Conservation (phyloP, 2,329 filamentous ascomycete species). For the Periconia sp. region DNA sequence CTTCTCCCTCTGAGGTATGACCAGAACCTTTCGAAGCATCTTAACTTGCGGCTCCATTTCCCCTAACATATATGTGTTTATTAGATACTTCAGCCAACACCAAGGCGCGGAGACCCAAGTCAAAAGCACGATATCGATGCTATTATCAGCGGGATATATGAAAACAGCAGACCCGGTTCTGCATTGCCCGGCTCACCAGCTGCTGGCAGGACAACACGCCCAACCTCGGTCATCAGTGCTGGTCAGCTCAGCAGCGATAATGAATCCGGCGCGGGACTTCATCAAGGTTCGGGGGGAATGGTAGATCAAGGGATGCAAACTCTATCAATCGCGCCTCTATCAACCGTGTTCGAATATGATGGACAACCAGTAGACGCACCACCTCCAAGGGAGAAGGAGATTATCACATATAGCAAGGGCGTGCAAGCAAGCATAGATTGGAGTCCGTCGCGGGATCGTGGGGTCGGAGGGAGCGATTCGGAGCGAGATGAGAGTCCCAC, state of each 20-base stretch:
- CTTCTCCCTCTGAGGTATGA: conserved; percentile 69
- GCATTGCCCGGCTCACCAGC: conserved; percentile 58
- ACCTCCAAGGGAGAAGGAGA: conserved; percentile 61
- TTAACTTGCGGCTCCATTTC: not conserved
- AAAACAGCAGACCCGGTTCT: conserved; percentile 72
- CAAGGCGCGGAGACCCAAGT: conserved; percentile 61
- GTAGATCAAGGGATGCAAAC: conserved; percentile 60
- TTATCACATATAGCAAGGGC: conserved; percentile 95
- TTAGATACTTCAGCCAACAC: conserved; percentile 69
- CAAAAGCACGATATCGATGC: conserved; percentile 78
- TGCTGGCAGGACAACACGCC: conserved; percentile 64
- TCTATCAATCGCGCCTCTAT: conserved; percentile 71
- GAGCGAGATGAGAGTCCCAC: conserved; percentile 64
- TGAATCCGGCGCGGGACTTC: conserved; percentile 37
- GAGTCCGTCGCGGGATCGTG: conserved; percentile 56
- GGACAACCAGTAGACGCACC: conserved; percentile 74
- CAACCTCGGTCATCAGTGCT: conserved; percentile 82
- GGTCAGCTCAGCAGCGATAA: conserved; percentile 77
- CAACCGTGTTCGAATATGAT: conserved; percentile 78
- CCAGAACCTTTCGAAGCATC: too few species aligned
- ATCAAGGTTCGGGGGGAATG: conserved; percentile 26
- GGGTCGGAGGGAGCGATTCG: conserved; percentile 56
- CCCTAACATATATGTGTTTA: not conserved
- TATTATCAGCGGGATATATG: conserved; percentile 81
- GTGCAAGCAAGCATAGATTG: conserved; percentile 87